These are phyloP conservation scores for Brassica incana DNA, from an alignment of 345 rosid genomes.

Conservation along the genomic window DNA sequence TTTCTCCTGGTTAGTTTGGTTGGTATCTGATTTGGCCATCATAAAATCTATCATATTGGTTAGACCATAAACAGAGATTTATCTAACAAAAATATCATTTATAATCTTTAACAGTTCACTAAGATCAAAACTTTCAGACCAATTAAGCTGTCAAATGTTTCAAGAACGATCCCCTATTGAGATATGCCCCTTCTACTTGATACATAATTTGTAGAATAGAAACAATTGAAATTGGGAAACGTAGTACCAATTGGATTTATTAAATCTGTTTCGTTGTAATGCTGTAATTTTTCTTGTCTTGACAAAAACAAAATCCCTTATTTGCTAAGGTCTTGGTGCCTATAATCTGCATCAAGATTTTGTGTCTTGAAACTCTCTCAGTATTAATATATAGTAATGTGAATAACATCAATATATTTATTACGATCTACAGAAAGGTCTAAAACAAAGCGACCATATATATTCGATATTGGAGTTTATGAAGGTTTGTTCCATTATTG, in stretches of 20 bases:
- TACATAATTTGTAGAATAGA: not conserved
- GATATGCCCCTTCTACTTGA: conserved; percentile 21
- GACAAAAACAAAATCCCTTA: not conserved
- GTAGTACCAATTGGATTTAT: not conserved
- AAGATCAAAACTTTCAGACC: conserved; percentile 31
- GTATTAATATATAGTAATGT: not conserved
- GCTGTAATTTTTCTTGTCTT: conserved; percentile 1
- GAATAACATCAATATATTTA: conserved; percentile 1
- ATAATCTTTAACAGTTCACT: conserved; percentile 28
- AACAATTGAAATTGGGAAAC: not conserved
- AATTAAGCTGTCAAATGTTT: conserved; percentile 34
- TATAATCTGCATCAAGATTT: conserved; percentile 33
- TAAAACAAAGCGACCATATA: conserved; percentile 31
- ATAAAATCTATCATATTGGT: not conserved
- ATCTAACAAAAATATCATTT: not conserved
- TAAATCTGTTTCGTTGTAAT: not conserved
- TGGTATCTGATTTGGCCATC: conserved; percentile 5
- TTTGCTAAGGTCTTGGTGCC: conserved; percentile 4
- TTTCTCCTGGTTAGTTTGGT: not conserved
- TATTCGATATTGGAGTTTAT: conserved; percentile 21
- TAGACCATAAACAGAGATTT: conserved; percentile 8
- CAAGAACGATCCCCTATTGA: not conserved
- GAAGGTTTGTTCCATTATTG: conserved; percentile 27
- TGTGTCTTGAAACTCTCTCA: conserved; percentile 19
- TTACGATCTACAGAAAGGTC: not conserved